A percentile compares a stretch with the other conserved stretches of the same genome.
Evolutionary conservation across 139 green algal genomes (phyloP).

Genomic region (Coccomyxa sp.): DNA sequence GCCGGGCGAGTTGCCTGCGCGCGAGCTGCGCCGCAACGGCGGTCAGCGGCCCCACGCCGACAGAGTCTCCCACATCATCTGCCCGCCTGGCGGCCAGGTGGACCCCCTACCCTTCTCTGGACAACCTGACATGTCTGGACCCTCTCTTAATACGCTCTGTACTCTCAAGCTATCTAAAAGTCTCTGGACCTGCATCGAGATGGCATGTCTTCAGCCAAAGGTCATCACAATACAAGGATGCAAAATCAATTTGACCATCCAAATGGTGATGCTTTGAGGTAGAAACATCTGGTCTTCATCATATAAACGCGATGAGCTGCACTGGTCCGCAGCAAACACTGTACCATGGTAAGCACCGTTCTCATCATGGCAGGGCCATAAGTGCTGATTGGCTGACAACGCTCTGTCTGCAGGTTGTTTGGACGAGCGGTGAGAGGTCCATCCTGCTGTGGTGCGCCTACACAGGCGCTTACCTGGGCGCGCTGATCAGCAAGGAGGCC

Average conservation of each 20-base stretch:
- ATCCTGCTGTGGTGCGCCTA: slow-evolving; percentile 59
- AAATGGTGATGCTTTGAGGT: too few species aligned
- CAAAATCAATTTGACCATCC: too few species aligned
- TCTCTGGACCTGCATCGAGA: too few species aligned
- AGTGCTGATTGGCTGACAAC: background rate
- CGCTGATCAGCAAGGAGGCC: background rate
- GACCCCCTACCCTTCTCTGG: background rate
- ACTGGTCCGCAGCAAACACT: background rate
- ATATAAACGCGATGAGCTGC: background rate
- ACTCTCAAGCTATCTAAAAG: too few species aligned
- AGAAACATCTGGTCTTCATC: too few species aligned
- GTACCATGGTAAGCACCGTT: background rate
- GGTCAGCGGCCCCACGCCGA: slow-evolving; percentile 31
- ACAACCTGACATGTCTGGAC: too few species aligned
- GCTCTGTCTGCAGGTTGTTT: slow-evolving; percentile 39
- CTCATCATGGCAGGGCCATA: background rate
- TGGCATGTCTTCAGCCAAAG: too few species aligned
- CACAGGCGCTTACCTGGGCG: slow-evolving; percentile 34
- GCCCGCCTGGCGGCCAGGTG: slow-evolving; percentile 29
- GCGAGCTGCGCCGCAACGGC: slow-evolving; percentile 37
- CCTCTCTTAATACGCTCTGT: too few species aligned
- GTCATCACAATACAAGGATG: too few species aligned
- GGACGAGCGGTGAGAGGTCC: slow-evolving; percentile 37
- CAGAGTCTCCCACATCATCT: slow-evolving; percentile 19
- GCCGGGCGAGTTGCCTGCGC: background rate